Evolutionary conservation across 225 moss, liverwort and hornwort species (phyloP).

Genomic region (Takakia lepidozioides): DNA sequence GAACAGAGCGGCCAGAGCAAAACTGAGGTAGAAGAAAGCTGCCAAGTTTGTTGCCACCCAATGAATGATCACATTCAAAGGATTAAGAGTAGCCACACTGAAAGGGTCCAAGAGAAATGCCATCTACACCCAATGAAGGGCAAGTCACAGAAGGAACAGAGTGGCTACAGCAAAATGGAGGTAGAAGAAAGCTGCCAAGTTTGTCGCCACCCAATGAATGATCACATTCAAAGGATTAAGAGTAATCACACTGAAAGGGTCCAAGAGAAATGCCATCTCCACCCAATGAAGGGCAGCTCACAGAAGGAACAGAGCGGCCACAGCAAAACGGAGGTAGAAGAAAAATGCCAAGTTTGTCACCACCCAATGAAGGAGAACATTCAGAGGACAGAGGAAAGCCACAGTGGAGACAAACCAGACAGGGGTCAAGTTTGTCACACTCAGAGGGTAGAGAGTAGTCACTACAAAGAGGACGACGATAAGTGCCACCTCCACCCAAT

Average conservation of each 20-base stretch:
- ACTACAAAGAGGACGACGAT: neutral
- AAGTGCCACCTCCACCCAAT: too few relatives aligned
- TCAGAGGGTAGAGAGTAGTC: constrained; percentile 9
- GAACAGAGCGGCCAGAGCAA: constrained; percentile 1
- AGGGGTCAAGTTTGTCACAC: too few relatives aligned
- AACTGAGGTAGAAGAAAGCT: constrained; percentile 2
- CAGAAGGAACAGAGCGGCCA: constrained; percentile 10
- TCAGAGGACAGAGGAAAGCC: neutral
- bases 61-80: constrained; percentile 1
- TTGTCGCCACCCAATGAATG: constrained; percentile 1
- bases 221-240: neutral
- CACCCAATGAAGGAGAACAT: neutral
- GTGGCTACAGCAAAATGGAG: constrained; percentile 8
- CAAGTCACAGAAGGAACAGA: constrained; percentile 1
- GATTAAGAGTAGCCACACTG: neutral
- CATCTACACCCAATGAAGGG: neutral
- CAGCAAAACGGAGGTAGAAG: neutral
- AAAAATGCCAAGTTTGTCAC: neutral
- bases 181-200: neutral
- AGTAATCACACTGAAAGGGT: neutral
- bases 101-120: neutral
- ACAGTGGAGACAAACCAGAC: too few relatives aligned
- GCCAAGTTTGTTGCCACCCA: constrained; percentile 2
- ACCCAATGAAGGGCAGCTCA: too few relatives aligned
- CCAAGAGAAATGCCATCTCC: too few relatives aligned